phyloP scores from a whole-genome alignment of 2,329 filamentous ascomycete genomes.

The Aspergillus piperis region DNA sequence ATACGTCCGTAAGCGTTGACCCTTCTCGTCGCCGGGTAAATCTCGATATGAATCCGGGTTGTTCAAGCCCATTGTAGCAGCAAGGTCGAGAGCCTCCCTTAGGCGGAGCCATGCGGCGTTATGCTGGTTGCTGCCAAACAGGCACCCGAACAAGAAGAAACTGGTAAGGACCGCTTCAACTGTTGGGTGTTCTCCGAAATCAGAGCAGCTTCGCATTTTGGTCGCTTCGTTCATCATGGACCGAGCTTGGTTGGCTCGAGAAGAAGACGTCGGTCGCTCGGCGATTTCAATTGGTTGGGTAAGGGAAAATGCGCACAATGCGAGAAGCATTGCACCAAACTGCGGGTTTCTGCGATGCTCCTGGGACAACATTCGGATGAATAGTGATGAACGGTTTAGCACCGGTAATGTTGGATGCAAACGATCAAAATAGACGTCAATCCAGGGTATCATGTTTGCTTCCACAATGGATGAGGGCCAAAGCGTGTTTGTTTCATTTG shows the following conservation, averaged over 20 bases:
- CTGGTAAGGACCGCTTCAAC: conserved; percentile 60
- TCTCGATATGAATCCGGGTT: conserved; percentile 42
- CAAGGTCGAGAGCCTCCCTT: conserved; percentile 62
- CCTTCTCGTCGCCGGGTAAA: conserved; percentile 39
- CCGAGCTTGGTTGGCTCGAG: conserved; percentile 40
- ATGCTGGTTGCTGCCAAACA: conserved; percentile 71
- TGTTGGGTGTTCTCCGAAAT: conserved; percentile 45
- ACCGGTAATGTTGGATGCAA: conserved; percentile 47
- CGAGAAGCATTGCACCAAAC: conserved; percentile 47
- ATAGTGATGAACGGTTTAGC: conserved; percentile 43
- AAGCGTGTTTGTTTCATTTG: conserved; percentile 27
- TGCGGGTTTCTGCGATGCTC: conserved; percentile 47
- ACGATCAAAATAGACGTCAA: conserved; percentile 49
- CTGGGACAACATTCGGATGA: conserved; percentile 44
- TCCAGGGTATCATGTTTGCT: conserved; percentile 44
- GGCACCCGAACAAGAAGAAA: conserved; percentile 74
- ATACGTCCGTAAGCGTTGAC: conserved; percentile 41
- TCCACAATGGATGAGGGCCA: conserved; percentile 46
- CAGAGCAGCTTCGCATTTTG: conserved; percentile 46
- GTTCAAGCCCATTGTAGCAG: conserved; percentile 44
- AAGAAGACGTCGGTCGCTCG: conserved; percentile 39
- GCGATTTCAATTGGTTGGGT: conserved; percentile 49
- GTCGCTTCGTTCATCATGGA: conserved; percentile 47
- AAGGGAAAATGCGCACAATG: conserved; percentile 46
- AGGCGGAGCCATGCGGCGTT: conserved; percentile 77